phyloP scores from a whole-genome alignment of 352 stramenopile genomes.

The Phytophthora pisi region DNA sequence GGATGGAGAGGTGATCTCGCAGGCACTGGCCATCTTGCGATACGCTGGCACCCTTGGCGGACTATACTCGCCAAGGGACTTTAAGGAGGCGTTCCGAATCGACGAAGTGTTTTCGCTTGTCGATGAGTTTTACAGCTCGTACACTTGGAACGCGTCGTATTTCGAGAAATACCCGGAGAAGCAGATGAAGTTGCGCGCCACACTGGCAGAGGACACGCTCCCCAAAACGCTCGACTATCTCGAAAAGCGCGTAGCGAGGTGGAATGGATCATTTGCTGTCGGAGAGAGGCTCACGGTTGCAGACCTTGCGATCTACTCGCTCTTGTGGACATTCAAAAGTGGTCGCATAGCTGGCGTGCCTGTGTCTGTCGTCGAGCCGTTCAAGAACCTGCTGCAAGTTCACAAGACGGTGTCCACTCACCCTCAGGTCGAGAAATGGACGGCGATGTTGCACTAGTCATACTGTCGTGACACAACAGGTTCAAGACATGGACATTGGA shows the following conservation, averaged over 20 bases:
- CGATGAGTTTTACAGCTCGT: constrained; percentile 46
- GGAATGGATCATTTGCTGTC: constrained; percentile 34
- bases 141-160: constrained; percentile 39
- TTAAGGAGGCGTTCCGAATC: constrained; percentile 31
- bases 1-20: constrained; percentile 45
- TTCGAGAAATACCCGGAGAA: constrained; percentile 33
- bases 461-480: not conserved
- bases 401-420: constrained; percentile 42
- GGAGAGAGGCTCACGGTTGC: constrained; percentile 46
- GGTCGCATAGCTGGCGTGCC: constrained; percentile 39
- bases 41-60: constrained; percentile 60
- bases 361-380: constrained; percentile 30
- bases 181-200: constrained; percentile 29
- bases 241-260: constrained; percentile 42
- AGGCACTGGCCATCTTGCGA: constrained; percentile 60
- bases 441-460: constrained; percentile 14
- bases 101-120: constrained; percentile 55
- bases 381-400: constrained; percentile 37
- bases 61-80: constrained; percentile 46
- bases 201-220: constrained; percentile 40
- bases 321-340: constrained; percentile 49
- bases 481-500: too few species aligned
- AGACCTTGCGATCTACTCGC: constrained; percentile 55
- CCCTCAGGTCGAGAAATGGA: constrained; percentile 52
- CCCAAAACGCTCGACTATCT: constrained; percentile 46